phyloP scores from a whole-genome alignment of 2,329 filamentous ascomycete species.

The Didymellaceae sp. region DNA sequence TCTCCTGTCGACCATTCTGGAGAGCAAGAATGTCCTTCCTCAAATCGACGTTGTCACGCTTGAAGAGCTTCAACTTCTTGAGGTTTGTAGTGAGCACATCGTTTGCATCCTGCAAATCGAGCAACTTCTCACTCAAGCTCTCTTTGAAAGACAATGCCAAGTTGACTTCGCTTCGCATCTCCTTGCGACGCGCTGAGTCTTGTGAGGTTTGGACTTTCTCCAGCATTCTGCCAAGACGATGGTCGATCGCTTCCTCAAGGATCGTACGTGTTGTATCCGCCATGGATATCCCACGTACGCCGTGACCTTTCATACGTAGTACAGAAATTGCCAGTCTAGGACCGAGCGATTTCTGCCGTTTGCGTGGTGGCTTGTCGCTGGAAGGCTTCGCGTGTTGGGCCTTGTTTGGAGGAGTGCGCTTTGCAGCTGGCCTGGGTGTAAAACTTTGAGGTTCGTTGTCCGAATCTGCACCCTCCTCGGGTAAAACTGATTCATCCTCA shows the following conservation, averaged over 20 bases:
- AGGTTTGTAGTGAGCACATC: conserved; percentile 58
- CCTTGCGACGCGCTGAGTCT: conserved; percentile 49
- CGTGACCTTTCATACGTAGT: conserved; percentile 50
- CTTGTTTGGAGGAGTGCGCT: conserved; percentile 21
- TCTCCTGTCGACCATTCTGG: conserved; percentile 56
- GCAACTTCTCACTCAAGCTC: conserved; percentile 57
- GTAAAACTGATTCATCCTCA: conserved; percentile 4
- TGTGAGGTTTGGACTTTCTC: conserved; percentile 47
- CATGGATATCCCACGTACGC: conserved; percentile 52
- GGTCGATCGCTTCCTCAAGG: conserved; percentile 58
- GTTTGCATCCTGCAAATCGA: conserved; percentile 60
- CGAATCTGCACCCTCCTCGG: conserved; percentile 26
- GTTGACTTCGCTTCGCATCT: conserved; percentile 54
- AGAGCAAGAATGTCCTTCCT: conserved; percentile 56
- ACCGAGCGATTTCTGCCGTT: conserved; percentile 38
- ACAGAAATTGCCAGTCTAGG: conserved; percentile 39
- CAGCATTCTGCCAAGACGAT: conserved; percentile 52
- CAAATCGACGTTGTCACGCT: conserved; percentile 54
- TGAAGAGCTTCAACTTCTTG: conserved; percentile 52
- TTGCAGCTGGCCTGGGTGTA: conserved; percentile 19
- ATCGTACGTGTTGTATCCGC: conserved; percentile 61
- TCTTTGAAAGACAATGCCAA: conserved; percentile 57
- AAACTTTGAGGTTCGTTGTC: conserved; percentile 21
- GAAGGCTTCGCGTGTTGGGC: conserved; percentile 18
- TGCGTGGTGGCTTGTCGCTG: conserved; percentile 33